A percentile compares a stretch with the other conserved stretches of the same genome.
Evolutionary conservation across 805 yeast species (phyloP).

Genomic region (Wickerhamomyces bovis): DNA sequence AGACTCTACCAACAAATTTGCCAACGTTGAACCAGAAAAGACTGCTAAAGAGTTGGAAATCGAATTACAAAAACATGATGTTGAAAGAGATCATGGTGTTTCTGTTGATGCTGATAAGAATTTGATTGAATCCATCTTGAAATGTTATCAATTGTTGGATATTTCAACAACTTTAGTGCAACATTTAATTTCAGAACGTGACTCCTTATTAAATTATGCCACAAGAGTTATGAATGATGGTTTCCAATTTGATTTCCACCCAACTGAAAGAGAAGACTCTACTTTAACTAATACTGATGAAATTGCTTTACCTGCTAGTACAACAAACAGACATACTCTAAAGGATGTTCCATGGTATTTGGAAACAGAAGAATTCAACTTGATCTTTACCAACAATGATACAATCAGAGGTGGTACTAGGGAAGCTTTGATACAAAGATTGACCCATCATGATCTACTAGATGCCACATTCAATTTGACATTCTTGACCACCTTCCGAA

Average conservation of each 20-base stretch:
- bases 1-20: constrained; percentile 30
- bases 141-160: constrained; percentile 29
- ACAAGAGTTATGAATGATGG: constrained; percentile 75
- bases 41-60: constrained; percentile 42
- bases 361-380: constrained; percentile 56
- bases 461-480: constrained; percentile 63
- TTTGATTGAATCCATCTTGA: constrained; percentile 27
- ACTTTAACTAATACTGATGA: constrained; percentile 20
- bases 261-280: constrained; percentile 38
- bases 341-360: constrained; percentile 64
- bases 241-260: constrained; percentile 51
- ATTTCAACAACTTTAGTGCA: constrained; percentile 36
- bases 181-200: constrained; percentile 65
- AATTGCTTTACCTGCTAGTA: constrained; percentile 23
- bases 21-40: constrained; percentile 36
- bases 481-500: constrained; percentile 67
- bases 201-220: constrained; percentile 62
- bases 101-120: constrained; percentile 27
- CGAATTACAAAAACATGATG: constrained; percentile 41
- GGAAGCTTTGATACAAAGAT: constrained; percentile 69
- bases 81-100: constrained; percentile 32
- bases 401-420: constrained; percentile 78
- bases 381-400: constrained; percentile 62
- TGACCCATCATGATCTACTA: constrained; percentile 65
- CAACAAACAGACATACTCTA: constrained; percentile 20